phyloP scores from a whole-genome alignment of 2,329 filamentous ascomycete species.

The Gnomoniopsis smithogilvyi region DNA sequence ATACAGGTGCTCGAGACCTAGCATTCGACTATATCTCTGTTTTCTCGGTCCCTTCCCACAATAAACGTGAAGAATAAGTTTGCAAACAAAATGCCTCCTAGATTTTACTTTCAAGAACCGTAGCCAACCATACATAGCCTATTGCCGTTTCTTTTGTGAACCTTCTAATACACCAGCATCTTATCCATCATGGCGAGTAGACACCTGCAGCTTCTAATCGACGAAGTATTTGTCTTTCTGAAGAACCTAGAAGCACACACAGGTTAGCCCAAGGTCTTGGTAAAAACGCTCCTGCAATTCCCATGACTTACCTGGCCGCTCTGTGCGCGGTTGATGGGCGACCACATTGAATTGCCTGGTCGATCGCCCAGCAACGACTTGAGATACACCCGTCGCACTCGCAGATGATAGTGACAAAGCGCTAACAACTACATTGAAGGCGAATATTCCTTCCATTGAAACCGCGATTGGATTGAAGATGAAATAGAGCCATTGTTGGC shows the following conservation, averaged over 20 bases:
- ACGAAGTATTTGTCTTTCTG: slow-evolving; percentile 3
- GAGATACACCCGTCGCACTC: background rate
- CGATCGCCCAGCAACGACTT: background rate
- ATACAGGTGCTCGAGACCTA: no score
- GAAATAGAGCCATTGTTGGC: slow-evolving; percentile 11
- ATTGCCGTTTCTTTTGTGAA: background rate
- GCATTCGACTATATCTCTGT: no score
- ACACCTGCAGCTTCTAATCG: background rate
- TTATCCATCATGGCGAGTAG: background rate
- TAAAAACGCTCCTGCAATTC: background rate
- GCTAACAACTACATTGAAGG: background rate
- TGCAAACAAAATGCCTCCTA: no score
- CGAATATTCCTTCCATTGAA: background rate
- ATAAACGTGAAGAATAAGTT: no score
- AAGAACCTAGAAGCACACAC: background rate
- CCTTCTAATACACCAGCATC: background rate
- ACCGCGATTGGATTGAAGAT: slow-evolving; percentile 2
- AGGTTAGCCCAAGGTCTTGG: background rate
- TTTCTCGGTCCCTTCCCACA: no score
- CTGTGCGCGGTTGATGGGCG: background rate
- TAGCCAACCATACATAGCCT: background rate
- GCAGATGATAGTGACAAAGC: background rate
- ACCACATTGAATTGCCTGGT: slow-evolving; percentile 3
- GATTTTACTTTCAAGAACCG: no score
- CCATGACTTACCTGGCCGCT: slow-evolving; percentile 4